Percentiles rank a stretch among this genome's conserved stretches.
Evolutionary conservation across 768 basidiomycete genomes (phyloP).

Genomic region (Psilocybe tampanensis): DNA sequence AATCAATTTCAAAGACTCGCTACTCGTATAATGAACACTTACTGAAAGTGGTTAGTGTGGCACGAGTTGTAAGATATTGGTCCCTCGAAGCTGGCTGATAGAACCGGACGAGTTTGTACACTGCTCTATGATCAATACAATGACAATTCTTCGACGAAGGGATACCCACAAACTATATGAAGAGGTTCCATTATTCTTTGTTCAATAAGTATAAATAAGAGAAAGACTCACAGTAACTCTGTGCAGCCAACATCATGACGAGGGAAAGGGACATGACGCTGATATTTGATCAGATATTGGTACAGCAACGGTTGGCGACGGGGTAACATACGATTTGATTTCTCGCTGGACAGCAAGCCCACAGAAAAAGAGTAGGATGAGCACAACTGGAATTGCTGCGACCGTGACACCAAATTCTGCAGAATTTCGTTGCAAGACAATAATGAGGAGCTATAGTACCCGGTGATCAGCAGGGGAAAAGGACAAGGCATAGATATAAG

Average conservation of each 20-base stretch:
- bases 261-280: slow-evolving; percentile 77
- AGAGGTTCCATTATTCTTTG: not conserved
- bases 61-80: slow-evolving; percentile 73
- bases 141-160: not conserved
- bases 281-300: slow-evolving; percentile 3
- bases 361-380: slow-evolving; percentile 65
- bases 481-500: not conserved
- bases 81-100: slow-evolving; percentile 59
- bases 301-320: not conserved
- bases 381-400: slow-evolving; percentile 79
- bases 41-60: slow-evolving; percentile 85
- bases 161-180: slow-evolving; percentile 37
- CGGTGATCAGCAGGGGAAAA: not conserved
- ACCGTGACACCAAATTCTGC: slow-evolving; percentile 85
- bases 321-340: slow-evolving; percentile 68
- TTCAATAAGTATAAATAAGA: not conserved
- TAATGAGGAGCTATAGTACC: slow-evolving; percentile 66
- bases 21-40: slow-evolving; percentile 12
- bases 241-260: slow-evolving; percentile 76
- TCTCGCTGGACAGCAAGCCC: slow-evolving; percentile 77
- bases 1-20: not conserved
- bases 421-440: slow-evolving; percentile 64
- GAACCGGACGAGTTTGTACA: slow-evolving; percentile 86
- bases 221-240: slow-evolving; percentile 70
- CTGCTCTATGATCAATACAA: slow-evolving; percentile 33